phyloP scores from a whole-genome alignment of 306 rosid species.

The Castanea sativa region DNA sequence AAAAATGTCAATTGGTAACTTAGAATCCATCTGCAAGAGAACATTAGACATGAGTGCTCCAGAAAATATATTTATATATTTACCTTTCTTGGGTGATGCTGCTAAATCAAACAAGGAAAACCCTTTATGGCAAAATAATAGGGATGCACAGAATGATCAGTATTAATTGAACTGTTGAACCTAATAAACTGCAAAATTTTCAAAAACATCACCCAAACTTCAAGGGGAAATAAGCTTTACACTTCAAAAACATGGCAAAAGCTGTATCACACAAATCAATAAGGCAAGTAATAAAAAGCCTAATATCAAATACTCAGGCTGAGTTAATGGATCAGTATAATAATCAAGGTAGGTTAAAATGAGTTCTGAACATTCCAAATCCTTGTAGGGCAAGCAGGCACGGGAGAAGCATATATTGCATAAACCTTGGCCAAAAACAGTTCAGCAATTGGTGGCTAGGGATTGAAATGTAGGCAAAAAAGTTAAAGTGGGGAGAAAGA shows the following conservation, averaged over 20 bases:
- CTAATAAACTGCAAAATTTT: neutral
- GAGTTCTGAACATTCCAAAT: neutral
- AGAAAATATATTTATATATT: neutral
- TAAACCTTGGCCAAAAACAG: neutral
- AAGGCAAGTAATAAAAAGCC: neutral
- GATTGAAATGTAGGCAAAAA: neutral
- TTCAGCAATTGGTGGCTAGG: neutral
- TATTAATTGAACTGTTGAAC: neutral
- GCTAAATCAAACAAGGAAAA: neutral
- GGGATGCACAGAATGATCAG: neutral
- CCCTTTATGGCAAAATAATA: neutral
- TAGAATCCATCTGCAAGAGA: constrained; percentile 80
- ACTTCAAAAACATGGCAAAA: neutral
- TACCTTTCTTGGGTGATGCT: neutral
- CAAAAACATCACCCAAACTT: neutral
- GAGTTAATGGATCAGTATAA: neutral
- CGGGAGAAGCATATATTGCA: neutral
- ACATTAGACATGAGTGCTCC: constrained; percentile 11
- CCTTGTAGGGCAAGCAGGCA: no score
- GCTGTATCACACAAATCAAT: neutral
- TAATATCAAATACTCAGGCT: neutral
- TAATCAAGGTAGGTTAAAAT: neutral
- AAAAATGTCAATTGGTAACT: constrained; percentile 74
- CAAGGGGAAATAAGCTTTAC: neutral
- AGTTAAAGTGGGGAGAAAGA: neutral